Evolutionary conservation across 192 early-diverging fungal species (phyloP).

Genomic region (Rhizophlyctis rosea): DNA sequence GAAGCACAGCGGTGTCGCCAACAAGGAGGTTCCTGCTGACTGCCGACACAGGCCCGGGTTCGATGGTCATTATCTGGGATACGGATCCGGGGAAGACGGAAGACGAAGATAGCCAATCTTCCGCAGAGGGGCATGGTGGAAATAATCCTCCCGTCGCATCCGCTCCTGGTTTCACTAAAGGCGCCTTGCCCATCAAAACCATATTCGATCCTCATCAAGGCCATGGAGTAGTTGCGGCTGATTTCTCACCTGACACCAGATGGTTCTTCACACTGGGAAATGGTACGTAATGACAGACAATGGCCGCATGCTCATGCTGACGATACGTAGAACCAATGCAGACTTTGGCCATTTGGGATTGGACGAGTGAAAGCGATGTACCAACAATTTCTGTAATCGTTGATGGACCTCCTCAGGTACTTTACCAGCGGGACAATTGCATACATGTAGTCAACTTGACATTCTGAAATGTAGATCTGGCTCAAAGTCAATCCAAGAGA

Average conservation of each 20-base stretch:
- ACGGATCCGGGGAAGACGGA: slow-evolving; percentile 18
- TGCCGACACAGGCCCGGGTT: slow-evolving; percentile 46
- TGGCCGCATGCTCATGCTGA: background rate
- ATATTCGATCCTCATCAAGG: slow-evolving; percentile 53
- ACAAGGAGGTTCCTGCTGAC: slow-evolving; percentile 51
- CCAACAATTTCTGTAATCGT: slow-evolving; percentile 34
- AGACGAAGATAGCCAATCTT: slow-evolving; percentile 22
- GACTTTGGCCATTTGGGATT: slow-evolving; percentile 52
- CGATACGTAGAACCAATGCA: slow-evolving; percentile 26
- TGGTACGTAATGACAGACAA: slow-evolving; percentile 28
- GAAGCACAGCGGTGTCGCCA: slow-evolving; percentile 32
- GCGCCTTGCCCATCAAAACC: slow-evolving; percentile 53
- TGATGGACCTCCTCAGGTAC: slow-evolving; percentile 45
- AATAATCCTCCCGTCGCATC: slow-evolving; percentile 13
- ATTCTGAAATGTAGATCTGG: too few species aligned
- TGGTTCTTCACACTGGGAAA: slow-evolving; percentile 54
- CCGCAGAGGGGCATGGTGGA: background rate
- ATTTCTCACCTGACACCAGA: slow-evolving; percentile 45
- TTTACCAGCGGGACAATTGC: background rate
- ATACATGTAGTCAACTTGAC: too few species aligned
- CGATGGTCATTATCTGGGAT: slow-evolving; percentile 59
- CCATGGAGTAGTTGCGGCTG: slow-evolving; percentile 38
- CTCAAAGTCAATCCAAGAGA: slow-evolving; percentile 50
- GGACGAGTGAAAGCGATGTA: slow-evolving; percentile 43
- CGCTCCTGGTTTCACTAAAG: too few species aligned